These are phyloP conservation scores for Trichoderma sp. DNA, from an alignment of 2,329 filamentous ascomycete species.

Conservation along the genomic window DNA sequence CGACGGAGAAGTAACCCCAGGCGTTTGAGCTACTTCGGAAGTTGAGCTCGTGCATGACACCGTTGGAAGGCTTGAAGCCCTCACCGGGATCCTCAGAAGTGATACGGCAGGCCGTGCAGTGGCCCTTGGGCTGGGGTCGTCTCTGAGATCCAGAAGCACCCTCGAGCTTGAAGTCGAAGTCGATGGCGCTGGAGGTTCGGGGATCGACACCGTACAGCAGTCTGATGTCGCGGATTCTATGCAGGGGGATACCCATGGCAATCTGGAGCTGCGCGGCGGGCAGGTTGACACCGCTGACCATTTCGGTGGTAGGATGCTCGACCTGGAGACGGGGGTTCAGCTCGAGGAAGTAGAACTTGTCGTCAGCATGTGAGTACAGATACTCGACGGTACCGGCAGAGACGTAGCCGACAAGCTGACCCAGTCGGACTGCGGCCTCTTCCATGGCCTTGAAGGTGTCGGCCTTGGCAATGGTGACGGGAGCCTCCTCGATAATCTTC, in stretches of 20 bases:
- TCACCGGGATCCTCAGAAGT: slow-evolving; percentile 98
- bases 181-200: slow-evolving; percentile 81
- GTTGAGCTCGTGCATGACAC: slow-evolving; percentile 98
- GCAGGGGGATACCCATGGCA: slow-evolving; percentile 96
- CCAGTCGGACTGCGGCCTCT: slow-evolving; percentile 90
- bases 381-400: slow-evolving; percentile 99
- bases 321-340: slow-evolving; percentile 98
- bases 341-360: slow-evolving; percentile 99
- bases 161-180: slow-evolving; percentile 92
- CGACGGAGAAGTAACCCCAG: slow-evolving; percentile 99
- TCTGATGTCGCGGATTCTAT: slow-evolving; percentile 94
- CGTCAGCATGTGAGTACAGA: slow-evolving; percentile 94
- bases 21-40: slow-evolving; percentile 99
- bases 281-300: slow-evolving; percentile 97
- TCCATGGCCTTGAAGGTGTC: slow-evolving; percentile 96
- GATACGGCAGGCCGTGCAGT: slow-evolving; percentile 98
- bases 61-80: slow-evolving; percentile 98
- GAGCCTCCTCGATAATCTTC: slow-evolving; percentile 99
- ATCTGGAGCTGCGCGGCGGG: slow-evolving; percentile 97
- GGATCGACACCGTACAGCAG: slow-evolving; percentile 95
- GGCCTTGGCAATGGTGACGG: slow-evolving; percentile 90
- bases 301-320: slow-evolving; percentile 98
- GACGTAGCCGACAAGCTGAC: slow-evolving; percentile 94
- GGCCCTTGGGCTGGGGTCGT: slow-evolving; percentile 88
- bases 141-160: slow-evolving; percentile 83